These are phyloP conservation scores for Nicotiana sylvestris DNA, from an alignment of 257 asterid species.

Conservation along the genomic window DNA sequence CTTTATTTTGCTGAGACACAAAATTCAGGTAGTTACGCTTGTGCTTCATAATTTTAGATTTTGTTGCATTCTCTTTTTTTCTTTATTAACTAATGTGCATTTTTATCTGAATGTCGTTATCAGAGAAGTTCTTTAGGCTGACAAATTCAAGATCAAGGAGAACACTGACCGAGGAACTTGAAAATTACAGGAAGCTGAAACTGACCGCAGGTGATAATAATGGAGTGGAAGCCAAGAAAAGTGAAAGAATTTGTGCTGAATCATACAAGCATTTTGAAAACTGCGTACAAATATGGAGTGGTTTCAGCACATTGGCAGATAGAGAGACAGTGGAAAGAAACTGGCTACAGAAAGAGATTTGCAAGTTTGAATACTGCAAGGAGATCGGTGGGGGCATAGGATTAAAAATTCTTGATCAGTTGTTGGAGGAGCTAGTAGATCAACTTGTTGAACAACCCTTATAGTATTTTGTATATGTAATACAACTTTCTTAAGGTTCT, in stretches of 20 bases:
- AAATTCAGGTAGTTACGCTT: slow-evolving; percentile 35
- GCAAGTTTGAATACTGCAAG: slow-evolving; percentile 21
- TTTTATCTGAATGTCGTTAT: not conserved
- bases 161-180: slow-evolving; percentile 54
- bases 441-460: slow-evolving; percentile 3
- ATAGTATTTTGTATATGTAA: too few relatives aligned
- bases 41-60: too few relatives aligned
- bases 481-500: not conserved
- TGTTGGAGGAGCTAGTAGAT: slow-evolving; percentile 40
- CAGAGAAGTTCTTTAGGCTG: slow-evolving; percentile 44
- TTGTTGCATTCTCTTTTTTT: too few relatives aligned
- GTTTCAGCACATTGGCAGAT: slow-evolving; percentile 38
- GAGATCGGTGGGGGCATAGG: slow-evolving; percentile 45
- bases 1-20: slow-evolving; percentile 40
- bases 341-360: slow-evolving; percentile 1
- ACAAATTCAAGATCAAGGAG: slow-evolving; percentile 47
- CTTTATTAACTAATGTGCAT: not conserved
- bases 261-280: not conserved
- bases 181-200: slow-evolving; percentile 29
- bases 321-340: slow-evolving; percentile 28
- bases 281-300: slow-evolving; percentile 28
- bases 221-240: slow-evolving; percentile 1
- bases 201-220: slow-evolving; percentile 2
- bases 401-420: slow-evolving; percentile 35
- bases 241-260: not conserved